Conservation (phyloP, 163 green algal species). For the Coccomyxa subellipsoidea region DNA sequence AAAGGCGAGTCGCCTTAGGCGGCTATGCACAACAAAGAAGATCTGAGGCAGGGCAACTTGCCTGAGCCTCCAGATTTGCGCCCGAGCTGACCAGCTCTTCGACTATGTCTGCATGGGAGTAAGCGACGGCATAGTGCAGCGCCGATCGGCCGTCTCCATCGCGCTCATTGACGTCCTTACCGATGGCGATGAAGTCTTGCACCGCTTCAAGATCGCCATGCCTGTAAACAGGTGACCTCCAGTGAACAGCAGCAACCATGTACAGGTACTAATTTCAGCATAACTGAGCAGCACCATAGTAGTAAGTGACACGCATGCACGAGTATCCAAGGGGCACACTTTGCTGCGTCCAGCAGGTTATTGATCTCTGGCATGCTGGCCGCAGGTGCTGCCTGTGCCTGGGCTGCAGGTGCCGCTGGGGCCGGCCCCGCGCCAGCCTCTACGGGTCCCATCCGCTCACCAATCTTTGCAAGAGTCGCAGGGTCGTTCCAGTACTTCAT, state of each 20-base stretch:
- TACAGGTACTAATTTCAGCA: not conserved
- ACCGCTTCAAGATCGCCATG: slow-evolving; percentile 72
- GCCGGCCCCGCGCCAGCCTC: not conserved
- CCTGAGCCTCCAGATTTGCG: slow-evolving; percentile 36
- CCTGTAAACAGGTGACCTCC: slow-evolving; percentile 22
- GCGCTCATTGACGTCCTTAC: slow-evolving; percentile 50
- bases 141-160: slow-evolving; percentile 30
- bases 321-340: slow-evolving; percentile 17
- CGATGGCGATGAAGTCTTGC: slow-evolving; percentile 86
- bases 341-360: slow-evolving; percentile 42
- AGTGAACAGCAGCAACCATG: not conserved
- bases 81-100: slow-evolving; percentile 45
- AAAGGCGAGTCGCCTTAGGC: no score
- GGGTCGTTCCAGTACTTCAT: slow-evolving; percentile 55
- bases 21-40: not conserved
- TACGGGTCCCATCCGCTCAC: slow-evolving; percentile 26
- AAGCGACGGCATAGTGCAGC: slow-evolving; percentile 51
- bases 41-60: not conserved
- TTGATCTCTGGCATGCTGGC: slow-evolving; percentile 25
- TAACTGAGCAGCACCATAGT: not conserved
- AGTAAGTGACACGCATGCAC: not conserved
- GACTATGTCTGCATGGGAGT: slow-evolving; percentile 14
- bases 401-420: not conserved
- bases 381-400: not conserved
- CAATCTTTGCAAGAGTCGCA: slow-evolving; percentile 38